Conservation (phyloP, 306 rosid genomes). For the Prunus campanulata region DNA sequence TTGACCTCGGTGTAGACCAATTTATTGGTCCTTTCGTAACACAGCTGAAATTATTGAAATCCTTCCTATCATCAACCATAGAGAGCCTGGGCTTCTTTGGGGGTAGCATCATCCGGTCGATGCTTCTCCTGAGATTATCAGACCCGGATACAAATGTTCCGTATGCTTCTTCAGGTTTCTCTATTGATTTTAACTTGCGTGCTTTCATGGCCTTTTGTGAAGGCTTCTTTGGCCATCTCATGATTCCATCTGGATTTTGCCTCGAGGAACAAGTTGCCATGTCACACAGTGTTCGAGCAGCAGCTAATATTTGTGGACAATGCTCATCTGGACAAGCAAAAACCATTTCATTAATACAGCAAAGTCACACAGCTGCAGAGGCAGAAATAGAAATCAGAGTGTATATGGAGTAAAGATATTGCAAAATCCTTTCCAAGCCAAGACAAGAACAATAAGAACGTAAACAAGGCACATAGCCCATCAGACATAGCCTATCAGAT, state of each 20-base stretch:
- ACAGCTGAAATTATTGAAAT: conserved; percentile 33
- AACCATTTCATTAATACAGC: conserved; percentile 17
- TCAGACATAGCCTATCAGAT: not conserved
- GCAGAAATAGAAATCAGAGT: conserved; percentile 4
- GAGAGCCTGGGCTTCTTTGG: conserved; percentile 76
- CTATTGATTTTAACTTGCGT: conserved; percentile 54
- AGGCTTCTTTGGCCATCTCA: conserved; percentile 78
- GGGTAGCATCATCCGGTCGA: conserved; percentile 42
- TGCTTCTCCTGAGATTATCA: conserved; percentile 35
- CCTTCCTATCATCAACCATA: conserved; percentile 44
- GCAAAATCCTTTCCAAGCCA: not conserved
- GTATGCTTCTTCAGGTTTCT: conserved; percentile 51
- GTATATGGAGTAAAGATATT: not conserved
- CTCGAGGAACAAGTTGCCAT: conserved; percentile 45
- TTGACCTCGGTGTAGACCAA: conserved; percentile 82
- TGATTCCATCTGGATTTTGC: conserved; percentile 49
- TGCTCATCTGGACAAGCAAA: conserved; percentile 56
- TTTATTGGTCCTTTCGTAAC: conserved; percentile 43
- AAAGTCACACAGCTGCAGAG: not conserved
- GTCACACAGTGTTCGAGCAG: conserved; percentile 74
- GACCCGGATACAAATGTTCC: conserved; percentile 37
- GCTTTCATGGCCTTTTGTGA: conserved; percentile 71
- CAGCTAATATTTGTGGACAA: conserved; percentile 56
- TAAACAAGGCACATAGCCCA: not conserved
- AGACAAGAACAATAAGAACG: not conserved